Conservation (phyloP, 257 asterid genomes). For the Solanum ossicruentum region DNA sequence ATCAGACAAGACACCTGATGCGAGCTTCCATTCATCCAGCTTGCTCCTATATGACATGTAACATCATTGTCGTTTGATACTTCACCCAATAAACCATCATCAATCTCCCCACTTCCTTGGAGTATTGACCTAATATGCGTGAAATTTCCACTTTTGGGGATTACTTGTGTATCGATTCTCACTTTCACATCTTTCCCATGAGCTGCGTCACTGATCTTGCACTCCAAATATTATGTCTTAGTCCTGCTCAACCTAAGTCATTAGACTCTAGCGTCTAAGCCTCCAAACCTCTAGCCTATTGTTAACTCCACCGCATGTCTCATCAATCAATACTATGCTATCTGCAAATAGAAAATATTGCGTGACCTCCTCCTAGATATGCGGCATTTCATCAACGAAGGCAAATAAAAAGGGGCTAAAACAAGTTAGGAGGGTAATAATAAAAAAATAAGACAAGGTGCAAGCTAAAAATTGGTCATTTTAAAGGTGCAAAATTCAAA, state of each 20-base stretch:
- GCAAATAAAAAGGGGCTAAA: neutral
- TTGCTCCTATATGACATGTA: neutral
- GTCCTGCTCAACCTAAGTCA: neutral
- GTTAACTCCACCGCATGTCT: neutral
- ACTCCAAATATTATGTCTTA: neutral
- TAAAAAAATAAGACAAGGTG: neutral
- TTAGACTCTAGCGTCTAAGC: neutral
- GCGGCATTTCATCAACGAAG: neutral
- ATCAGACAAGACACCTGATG: neutral
- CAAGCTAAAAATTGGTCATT: neutral
- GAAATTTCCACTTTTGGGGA: neutral
- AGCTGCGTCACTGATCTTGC: neutral
- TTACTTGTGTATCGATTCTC: neutral
- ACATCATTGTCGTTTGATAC: neutral
- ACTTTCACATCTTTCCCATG: neutral
- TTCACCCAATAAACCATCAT: too few species aligned
- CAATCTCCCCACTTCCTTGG: neutral
- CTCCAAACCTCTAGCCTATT: neutral
- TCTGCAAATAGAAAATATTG: neutral
- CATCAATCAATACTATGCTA: neutral
- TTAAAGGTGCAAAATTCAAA: neutral
- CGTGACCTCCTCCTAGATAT: neutral
- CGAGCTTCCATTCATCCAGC: neutral
- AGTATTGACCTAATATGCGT: neutral
- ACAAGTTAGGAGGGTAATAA: neutral